Percentiles rank a stretch among this genome's conserved stretches.
Evolutionary conservation across 352 stramenopile species (phyloP).

Genomic region (Aphanomyces euteiches): DNA sequence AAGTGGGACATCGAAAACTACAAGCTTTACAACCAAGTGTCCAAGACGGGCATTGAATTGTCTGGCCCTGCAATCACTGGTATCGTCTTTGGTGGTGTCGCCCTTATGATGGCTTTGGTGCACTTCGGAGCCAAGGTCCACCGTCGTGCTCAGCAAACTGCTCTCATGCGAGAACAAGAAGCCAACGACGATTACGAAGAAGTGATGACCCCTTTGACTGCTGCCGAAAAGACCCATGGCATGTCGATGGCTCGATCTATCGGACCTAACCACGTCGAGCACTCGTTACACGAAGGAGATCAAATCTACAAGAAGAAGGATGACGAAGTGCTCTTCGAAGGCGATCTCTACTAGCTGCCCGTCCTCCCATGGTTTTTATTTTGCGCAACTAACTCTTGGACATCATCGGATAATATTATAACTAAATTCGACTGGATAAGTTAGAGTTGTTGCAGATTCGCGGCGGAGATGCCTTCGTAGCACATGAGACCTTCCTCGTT

Average conservation of each 20-base stretch:
- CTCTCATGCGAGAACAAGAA: constrained; percentile 84
- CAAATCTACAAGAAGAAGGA: constrained; percentile 84
- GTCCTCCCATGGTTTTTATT: not conserved
- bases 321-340: constrained; percentile 82
- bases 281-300: constrained; percentile 83
- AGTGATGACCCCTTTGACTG: constrained; percentile 87
- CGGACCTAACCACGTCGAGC: constrained; percentile 59
- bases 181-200: constrained; percentile 87
- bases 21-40: constrained; percentile 59
- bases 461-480: constrained; percentile 89
- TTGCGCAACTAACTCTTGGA: not conserved
- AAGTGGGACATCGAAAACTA: constrained; percentile 66
- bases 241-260: constrained; percentile 56
- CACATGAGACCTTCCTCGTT: constrained; percentile 91
- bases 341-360: constrained; percentile 66
- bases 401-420: constrained; percentile 24
- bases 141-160: constrained; percentile 73
- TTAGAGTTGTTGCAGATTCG: constrained; percentile 49
- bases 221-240: constrained; percentile 51
- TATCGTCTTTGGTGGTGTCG: constrained; percentile 82
- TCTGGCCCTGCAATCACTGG: constrained; percentile 64
- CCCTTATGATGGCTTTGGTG: constrained; percentile 70
- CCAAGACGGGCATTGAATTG: constrained; percentile 49
- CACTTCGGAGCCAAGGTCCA: constrained; percentile 82
- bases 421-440: constrained; percentile 9